Conservation (phyloP, 176 grass and related monocot genomes). For the Chloris gayana region DNA sequence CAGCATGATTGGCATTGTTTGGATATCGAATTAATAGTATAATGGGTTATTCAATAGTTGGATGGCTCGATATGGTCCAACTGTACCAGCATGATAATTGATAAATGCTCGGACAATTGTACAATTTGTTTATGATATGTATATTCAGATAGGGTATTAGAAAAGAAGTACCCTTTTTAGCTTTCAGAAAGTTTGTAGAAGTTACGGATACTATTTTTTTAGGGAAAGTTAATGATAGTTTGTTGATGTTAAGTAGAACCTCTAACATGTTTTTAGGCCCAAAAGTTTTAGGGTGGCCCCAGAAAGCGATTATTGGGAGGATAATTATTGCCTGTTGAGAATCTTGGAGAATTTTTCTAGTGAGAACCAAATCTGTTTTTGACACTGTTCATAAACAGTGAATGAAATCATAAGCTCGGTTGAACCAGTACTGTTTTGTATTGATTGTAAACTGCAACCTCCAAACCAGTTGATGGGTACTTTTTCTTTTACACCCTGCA, state of each 20-base stretch:
- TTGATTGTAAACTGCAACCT: not conserved
- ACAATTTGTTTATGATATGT: not conserved
- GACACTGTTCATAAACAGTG: not conserved
- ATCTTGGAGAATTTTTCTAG: too few species aligned
- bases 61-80: not conserved
- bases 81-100: not conserved
- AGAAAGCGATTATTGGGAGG: too few species aligned
- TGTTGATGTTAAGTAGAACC: too few species aligned
- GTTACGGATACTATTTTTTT: not conserved
- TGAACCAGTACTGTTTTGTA: not conserved
- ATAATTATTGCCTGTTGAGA: too few species aligned
- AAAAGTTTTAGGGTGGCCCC: too few species aligned
- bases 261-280: too few species aligned
- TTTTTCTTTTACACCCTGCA: constrained; percentile 23
- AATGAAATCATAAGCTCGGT: too few species aligned
- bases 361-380: not conserved
- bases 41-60: not conserved
- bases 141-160: not conserved
- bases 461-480: not conserved
- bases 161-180: not conserved
- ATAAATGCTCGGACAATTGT: too few species aligned
- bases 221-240: not conserved
- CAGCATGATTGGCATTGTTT: not conserved
- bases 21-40: not conserved
- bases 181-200: not conserved